These are phyloP conservation scores for Hypoxylon lenormandii DNA, from an alignment of 495 filamentous ascomycete species.

Conservation along the genomic window DNA sequence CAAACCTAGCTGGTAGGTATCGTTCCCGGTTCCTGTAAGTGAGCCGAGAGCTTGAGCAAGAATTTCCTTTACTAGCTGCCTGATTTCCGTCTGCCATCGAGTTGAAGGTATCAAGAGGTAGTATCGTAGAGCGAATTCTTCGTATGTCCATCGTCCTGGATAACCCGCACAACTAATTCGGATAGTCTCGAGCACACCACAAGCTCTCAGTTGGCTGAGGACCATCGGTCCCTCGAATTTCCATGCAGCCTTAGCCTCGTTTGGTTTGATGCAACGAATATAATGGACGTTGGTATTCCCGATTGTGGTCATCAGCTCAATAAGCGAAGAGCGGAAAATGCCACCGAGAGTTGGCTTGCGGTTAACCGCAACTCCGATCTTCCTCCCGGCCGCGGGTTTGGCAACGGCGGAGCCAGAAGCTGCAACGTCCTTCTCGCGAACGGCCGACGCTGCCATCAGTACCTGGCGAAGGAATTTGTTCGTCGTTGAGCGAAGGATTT, in stretches of 20 bases:
- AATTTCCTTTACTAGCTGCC: constrained; percentile 92
- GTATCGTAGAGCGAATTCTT: constrained; percentile 97
- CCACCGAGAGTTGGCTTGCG: constrained; percentile 97
- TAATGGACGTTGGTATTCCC: constrained; percentile 98
- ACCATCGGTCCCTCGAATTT: constrained; percentile 99
- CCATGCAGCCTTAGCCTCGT: constrained; percentile 96
- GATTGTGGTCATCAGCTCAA: constrained; percentile 98
- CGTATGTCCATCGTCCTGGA: constrained; percentile 98
- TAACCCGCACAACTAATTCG: constrained; percentile 98
- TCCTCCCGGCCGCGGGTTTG: constrained; percentile 78
- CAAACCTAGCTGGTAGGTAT: constrained; percentile 95
- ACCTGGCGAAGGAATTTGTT: constrained; percentile 89
- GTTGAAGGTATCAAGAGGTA: constrained; percentile 96
- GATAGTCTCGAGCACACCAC: constrained; percentile 98
- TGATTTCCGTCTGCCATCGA: constrained; percentile 92
- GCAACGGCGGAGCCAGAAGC: constrained; percentile 75
- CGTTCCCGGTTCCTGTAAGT: constrained; percentile 79
- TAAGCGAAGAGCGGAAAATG: constrained; percentile 98
- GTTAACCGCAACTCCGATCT: constrained; percentile 89
- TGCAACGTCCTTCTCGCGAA: constrained; percentile 86
- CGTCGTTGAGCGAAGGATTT: constrained; percentile 83
- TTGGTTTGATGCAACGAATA: constrained; percentile 99
- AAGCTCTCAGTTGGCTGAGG: constrained; percentile 93
- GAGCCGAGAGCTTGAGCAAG: constrained; percentile 86
- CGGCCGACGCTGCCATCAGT: constrained; percentile 82